Percentiles rank a stretch among this genome's conserved stretches.
Conservation (phyloP, 2,329 filamentous ascomycete species). For the Xylariaceae sp. region DNA sequence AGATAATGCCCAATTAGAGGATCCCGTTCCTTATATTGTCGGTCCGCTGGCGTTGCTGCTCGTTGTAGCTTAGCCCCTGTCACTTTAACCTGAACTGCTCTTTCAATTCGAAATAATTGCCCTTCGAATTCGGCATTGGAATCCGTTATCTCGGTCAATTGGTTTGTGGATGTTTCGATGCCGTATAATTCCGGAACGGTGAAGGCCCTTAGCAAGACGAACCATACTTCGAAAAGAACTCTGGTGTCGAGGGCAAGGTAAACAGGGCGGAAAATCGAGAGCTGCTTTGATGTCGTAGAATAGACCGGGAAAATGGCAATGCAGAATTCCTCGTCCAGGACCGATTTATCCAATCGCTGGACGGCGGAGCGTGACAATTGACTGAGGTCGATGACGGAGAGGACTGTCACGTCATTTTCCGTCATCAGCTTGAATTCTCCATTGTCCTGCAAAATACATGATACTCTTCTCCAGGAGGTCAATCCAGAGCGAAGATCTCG, state of each 20-base stretch:
- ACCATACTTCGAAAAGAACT: slow-evolving; percentile 95
- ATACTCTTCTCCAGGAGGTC: slow-evolving; percentile 79
- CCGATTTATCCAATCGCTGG: slow-evolving; percentile 83
- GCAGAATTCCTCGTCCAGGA: slow-evolving; percentile 88
- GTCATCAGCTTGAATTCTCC: slow-evolving; percentile 88
- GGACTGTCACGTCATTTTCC: slow-evolving; percentile 73
- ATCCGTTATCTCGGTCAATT: slow-evolving; percentile 41
- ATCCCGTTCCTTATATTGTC: slow-evolving; percentile 37
- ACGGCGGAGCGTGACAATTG: slow-evolving; percentile 86
- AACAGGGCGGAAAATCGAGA: slow-evolving; percentile 78
- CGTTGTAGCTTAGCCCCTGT: slow-evolving; percentile 58
- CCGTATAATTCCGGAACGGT: slow-evolving; percentile 88
- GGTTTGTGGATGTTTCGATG: slow-evolving; percentile 42
- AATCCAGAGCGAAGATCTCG: slow-evolving; percentile 48
- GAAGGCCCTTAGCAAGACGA: slow-evolving; percentile 84
- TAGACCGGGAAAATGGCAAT: slow-evolving; percentile 96
- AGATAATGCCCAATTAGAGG: slow-evolving; percentile 62
- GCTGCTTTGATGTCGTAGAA: slow-evolving; percentile 63
- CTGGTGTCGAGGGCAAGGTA: slow-evolving; percentile 83
- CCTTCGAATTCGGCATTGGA: slow-evolving; percentile 38
- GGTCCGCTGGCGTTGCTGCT: slow-evolving; percentile 26
- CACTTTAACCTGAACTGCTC: slow-evolving; percentile 52
- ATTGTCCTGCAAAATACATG: slow-evolving; percentile 90
- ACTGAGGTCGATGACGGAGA: slow-evolving; percentile 80
- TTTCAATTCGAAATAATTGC: slow-evolving; percentile 58